Evolutionary conservation across 2,329 filamentous ascomycete genomes (phyloP), one percentile per base, ranked within the genome.

Genomic region (Fusarium virguliforme): DNA sequence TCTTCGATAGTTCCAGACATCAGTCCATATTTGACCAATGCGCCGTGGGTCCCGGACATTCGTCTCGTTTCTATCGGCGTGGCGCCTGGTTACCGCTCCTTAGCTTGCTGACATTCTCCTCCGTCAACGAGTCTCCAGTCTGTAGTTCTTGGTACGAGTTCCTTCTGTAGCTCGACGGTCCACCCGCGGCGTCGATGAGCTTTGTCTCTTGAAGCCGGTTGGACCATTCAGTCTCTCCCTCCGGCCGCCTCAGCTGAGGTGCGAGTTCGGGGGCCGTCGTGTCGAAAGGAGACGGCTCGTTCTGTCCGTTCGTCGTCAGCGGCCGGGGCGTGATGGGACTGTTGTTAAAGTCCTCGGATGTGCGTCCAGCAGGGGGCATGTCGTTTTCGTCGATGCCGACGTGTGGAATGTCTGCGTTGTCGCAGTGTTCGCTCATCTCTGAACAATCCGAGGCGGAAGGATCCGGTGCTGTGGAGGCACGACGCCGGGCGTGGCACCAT

Each of bases 81-180:
- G 66, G 53, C 38, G 67, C 68, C 50, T 72, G 68, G 50, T 75
- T 81, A 61, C 84, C 80, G 62, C 77, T 79, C 62, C 81, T 81
- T 48, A 88, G 72, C 66, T 80, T 85, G 37, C 83, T 85, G 51
- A 89, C 79, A 70, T 89, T 89, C 73, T 86, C 86, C 67, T 87
- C 84, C 1, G 87, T 89, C 67, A 89, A 72, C 6, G 83, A 83
- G 60, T 87, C 84, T 4, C 82, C 82, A 8, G 73, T 62, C 10
- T 79, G 75, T 28, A 74, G 65, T 40, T 80, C 81, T 9, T 82
- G 77, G 30, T 80, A 80, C 8, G 79, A 80, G 32, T 75, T 79
- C 15, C 74, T 76, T n/a, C 79, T 71, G 48, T 78, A 77, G 28
- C 70, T 76, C 6, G 78, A 70, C 26, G 79, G 76, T 6, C 80